phyloP scores from a whole-genome alignment of 805 yeast genomes.

The Isabelozyma heimii region DNA sequence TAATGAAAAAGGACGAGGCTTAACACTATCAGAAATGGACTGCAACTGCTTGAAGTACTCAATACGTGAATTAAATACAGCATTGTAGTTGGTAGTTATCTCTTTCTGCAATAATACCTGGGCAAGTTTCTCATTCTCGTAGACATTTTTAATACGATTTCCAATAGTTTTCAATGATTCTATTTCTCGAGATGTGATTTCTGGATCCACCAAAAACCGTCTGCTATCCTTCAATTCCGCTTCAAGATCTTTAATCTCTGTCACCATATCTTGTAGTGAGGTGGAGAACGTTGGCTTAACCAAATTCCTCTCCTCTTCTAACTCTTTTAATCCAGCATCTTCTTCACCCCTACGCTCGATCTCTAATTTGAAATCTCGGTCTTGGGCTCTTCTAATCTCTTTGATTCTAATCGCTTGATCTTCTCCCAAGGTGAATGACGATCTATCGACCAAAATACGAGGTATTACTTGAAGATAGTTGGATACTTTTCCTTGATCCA shows the following conservation, averaged over 20 bases:
- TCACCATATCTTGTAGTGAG: slow-evolving; percentile 32
- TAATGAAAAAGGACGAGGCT: slow-evolving; percentile 24
- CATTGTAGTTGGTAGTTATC: slow-evolving; percentile 51
- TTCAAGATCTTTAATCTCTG: slow-evolving; percentile 25
- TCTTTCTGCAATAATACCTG: slow-evolving; percentile 43
- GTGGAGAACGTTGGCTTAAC: slow-evolving; percentile 29
- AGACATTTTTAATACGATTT: slow-evolving; percentile 22
- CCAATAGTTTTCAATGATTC: slow-evolving; percentile 18
- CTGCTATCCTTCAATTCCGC: slow-evolving; percentile 20
- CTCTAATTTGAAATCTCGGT: slow-evolving; percentile 18
- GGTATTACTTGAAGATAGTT: slow-evolving; percentile 53
- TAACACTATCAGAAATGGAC: slow-evolving; percentile 79
- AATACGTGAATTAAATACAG: slow-evolving; percentile 74
- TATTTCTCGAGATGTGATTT: slow-evolving; percentile 13
- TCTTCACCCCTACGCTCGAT: slow-evolving; percentile 23
- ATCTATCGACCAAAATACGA: slow-evolving; percentile 35
- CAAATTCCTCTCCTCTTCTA: slow-evolving; percentile 17
- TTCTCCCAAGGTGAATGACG: slow-evolving; percentile 37
- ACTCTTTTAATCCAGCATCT: slow-evolving; percentile 15
- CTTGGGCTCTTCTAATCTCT: slow-evolving; percentile 15
- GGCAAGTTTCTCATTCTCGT: slow-evolving; percentile 44
- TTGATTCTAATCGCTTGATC: slow-evolving; percentile 17
- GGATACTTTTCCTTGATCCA: slow-evolving; percentile 70
- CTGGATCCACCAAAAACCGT: slow-evolving; percentile 8
- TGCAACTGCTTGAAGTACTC: slow-evolving; percentile 84